Evolutionary conservation across 2,329 filamentous ascomycete genomes (phyloP).

Genomic region (Hyphodiscus sp.): DNA sequence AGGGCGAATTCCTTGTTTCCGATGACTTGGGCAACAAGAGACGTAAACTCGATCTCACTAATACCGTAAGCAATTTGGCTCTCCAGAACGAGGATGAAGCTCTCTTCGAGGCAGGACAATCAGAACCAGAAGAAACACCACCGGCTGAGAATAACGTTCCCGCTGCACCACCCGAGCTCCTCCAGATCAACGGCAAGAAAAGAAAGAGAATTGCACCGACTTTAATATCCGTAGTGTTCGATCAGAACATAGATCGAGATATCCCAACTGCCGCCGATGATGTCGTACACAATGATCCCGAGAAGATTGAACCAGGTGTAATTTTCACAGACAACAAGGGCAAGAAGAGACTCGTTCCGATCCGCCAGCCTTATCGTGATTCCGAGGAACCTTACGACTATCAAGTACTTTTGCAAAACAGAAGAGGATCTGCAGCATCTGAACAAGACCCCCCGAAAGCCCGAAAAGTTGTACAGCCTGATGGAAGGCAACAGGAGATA

Average conservation of each 20-base stretch:
- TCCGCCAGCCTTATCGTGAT: conserved; percentile 2
- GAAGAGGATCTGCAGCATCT: background rate
- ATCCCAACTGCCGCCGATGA: conserved; percentile 23
- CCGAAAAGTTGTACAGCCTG: background rate
- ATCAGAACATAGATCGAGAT: conserved; percentile 15
- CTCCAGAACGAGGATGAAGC: background rate
- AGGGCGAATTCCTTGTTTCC: background rate
- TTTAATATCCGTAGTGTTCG: conserved; percentile 21
- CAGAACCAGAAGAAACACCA: background rate
- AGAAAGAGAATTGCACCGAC: conserved; percentile 30
- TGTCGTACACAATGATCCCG: conserved; percentile 7
- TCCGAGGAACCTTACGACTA: background rate
- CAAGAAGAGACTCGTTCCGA: conserved; percentile 17
- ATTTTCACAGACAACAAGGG: conserved; percentile 17
- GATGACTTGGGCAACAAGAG: conserved; percentile 29
- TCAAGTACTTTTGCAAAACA: background rate
- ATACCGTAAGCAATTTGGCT: conserved; percentile 14
- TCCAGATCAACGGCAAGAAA: conserved; percentile 22
- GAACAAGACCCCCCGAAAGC: background rate
- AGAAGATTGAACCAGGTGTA: conserved; percentile 14
- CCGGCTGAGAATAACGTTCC: background rate
- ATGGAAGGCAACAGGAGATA: conserved; percentile 3
- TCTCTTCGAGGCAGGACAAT: background rate
- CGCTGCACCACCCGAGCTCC: background rate
- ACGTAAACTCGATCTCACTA: conserved; percentile 7